These are phyloP conservation scores for Alternaria incomplexa DNA, from an alignment of 2,329 filamentous ascomycete species.

Conservation along the genomic window DNA sequence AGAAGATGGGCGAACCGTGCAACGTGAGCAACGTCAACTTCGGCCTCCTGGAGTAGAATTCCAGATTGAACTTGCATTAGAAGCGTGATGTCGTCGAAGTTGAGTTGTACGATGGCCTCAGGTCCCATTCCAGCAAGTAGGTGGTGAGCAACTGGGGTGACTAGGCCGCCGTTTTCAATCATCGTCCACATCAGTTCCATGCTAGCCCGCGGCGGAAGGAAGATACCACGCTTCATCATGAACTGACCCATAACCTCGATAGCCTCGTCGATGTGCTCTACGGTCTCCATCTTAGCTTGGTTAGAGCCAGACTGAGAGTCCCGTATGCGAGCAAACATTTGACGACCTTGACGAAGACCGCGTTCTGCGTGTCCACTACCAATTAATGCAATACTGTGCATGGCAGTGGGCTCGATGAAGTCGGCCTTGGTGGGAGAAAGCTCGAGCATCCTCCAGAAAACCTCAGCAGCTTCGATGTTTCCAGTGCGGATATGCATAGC, in stretches of 20 bases:
- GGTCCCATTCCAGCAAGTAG: conserved; percentile 66
- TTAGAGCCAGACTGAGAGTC: conserved; percentile 60
- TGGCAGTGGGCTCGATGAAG: conserved; percentile 85
- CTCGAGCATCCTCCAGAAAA: conserved; percentile 78
- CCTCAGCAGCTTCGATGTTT: conserved; percentile 76
- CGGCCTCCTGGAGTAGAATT: conserved; percentile 55
- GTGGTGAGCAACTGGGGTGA: conserved; percentile 66
- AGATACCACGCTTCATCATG: conserved; percentile 59
- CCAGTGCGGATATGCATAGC: conserved; percentile 85
- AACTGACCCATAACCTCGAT: conserved; percentile 71
- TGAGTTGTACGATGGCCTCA: conserved; percentile 64
- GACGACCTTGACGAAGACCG: conserved; percentile 76
- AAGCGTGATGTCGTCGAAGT: conserved; percentile 60
- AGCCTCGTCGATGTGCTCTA: conserved; percentile 86
- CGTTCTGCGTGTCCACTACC: conserved; percentile 84
- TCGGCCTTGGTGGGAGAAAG: conserved; percentile 66
- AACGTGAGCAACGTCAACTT: conserved; percentile 63
- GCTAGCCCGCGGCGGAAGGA: conserved; percentile 61
- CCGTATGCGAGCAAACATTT: conserved; percentile 86
- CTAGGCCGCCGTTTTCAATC: conserved; percentile 68
- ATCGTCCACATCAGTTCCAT: conserved; percentile 68
- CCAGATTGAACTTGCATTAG: conserved; percentile 66
- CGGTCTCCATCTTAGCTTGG: conserved; percentile 60
- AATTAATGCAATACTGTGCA: conserved; percentile 89
- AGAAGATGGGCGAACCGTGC: conserved; percentile 68